These are phyloP conservation scores for Didymellaceae sp. DNA, from an alignment of 2,329 filamentous ascomycete species.

Conservation along the genomic window DNA sequence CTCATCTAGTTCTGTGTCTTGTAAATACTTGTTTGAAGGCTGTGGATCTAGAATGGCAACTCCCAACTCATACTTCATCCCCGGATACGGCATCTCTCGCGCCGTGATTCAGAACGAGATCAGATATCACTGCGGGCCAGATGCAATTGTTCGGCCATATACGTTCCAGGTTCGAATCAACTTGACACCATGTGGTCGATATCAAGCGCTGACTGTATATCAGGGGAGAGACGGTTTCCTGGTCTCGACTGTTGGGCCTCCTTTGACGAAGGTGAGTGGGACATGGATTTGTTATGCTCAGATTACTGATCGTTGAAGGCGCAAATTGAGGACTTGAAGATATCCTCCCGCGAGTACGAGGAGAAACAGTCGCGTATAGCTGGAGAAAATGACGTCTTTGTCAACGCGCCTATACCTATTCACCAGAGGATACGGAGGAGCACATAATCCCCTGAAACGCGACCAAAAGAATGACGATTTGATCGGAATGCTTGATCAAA, in stretches of 20 bases:
- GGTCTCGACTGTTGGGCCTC: conserved; percentile 49
- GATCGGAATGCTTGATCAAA: too few relatives aligned
- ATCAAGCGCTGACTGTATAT: conserved; percentile 21
- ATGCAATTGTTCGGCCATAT: conserved; percentile 52
- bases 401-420: conserved; percentile 50
- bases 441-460: conserved; percentile 19
- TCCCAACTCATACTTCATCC: conserved; percentile 51
- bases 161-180: conserved; percentile 46
- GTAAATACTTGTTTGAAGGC: background rate
- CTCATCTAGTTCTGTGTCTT: conserved; percentile 16
- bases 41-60: conserved; percentile 29
- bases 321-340: conserved; percentile 52
- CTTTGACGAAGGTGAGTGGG: conserved; percentile 49
- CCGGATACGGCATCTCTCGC: conserved; percentile 52
- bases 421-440: conserved; percentile 42
- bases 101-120: conserved; percentile 54
- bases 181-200: too few relatives aligned
- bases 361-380: conserved; percentile 50
- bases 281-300: background rate
- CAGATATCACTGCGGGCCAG: conserved; percentile 52
- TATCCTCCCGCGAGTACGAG: conserved; percentile 50
- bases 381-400: conserved; percentile 44
- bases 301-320: conserved; percentile 39
- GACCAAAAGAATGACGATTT: background rate
- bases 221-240: conserved; percentile 53